Evolutionary conservation across 176 grass and related monocot genomes (phyloP).

Genomic region (Ampelocalamus luodianensis): DNA sequence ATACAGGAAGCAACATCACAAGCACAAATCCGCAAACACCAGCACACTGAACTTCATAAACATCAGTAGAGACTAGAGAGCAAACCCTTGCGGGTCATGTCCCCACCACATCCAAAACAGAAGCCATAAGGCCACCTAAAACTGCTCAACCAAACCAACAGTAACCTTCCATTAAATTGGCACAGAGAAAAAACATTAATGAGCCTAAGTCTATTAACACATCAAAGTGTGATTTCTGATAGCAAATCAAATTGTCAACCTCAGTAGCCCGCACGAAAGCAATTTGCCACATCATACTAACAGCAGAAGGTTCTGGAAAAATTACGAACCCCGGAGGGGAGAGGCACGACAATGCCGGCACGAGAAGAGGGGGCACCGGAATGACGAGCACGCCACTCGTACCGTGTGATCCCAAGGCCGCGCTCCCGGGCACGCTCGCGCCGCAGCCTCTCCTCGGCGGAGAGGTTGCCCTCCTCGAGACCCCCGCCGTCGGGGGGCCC

Average conservation of each 20-base stretch:
- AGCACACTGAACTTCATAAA: neutral
- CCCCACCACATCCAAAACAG: neutral
- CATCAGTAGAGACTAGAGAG: neutral
- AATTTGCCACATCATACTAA: neutral
- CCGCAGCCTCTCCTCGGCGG: constrained; percentile 82
- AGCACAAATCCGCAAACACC: neutral
- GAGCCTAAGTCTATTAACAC: neutral
- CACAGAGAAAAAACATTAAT: neutral
- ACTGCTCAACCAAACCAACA: neutral
- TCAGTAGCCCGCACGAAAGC: neutral
- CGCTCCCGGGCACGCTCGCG: constrained; percentile 85
- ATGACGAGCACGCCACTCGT: constrained; percentile 72
- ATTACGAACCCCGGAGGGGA: constrained; percentile 81
- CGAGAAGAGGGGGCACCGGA: constrained; percentile 42
- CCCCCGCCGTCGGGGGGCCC: constrained; percentile 76
- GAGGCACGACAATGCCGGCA: constrained; percentile 78
- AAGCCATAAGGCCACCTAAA: neutral
- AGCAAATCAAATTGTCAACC: neutral
- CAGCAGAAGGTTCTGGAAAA: neutral
- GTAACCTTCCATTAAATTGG: neutral
- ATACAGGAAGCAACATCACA: neutral
- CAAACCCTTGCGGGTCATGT: neutral
- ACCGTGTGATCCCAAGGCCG: constrained; percentile 89
- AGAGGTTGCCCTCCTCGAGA: constrained; percentile 83
- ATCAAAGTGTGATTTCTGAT: neutral